Evolutionary conservation across 805 yeast species (phyloP), one percentile per base, ranked within the genome.

Genomic region (Zygosaccharomyces siamensis): DNA sequence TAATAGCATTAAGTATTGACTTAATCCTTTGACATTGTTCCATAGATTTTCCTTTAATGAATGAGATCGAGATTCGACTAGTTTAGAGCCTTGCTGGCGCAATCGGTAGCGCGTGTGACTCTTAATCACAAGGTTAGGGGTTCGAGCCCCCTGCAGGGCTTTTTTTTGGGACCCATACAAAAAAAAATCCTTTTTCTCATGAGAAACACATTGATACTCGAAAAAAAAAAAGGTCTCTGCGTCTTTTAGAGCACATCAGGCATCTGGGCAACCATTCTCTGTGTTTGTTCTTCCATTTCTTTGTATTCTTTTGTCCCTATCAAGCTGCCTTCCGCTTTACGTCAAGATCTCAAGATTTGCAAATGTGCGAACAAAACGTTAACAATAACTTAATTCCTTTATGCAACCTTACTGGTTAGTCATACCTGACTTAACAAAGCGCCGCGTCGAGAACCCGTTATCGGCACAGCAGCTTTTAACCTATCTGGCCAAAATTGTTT

Each of bases 121-220:
- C 58, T 54, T 54, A 54, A 54, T 54, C 58, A 54, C 54, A 54
- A 54, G 58, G 58, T 50, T 54, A 52, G 58, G 58, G 58, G 58
- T 54, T 54, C 58, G 58, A 54, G 58, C 58, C 58, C 58, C 58
- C 58, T 52, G 49, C 58, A 54, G 58, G 58, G 58, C 58, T 54
- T 49, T 23, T 21, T 21, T 23, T 18, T 18, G 20, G 20, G 20
- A 18, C 20, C 20, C 3, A 3, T 3, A 18, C 20, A 18, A 18
- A 18, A 18, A 18, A 18, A 18, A n/a, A n/a, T n/a, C 20, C 3
- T 18, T 18, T 18, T 18, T 18, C 20, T 18, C 20, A 3, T 2
- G 20, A 18, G 20, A 3, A 18, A 18, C 20, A 18, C 2, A 3
- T 18, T 18, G 20, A 18, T 18, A 18, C 20, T 18, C 20, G 3